Conservation (phyloP, 805 yeast genomes). For the Saturnispora silvae region DNA sequence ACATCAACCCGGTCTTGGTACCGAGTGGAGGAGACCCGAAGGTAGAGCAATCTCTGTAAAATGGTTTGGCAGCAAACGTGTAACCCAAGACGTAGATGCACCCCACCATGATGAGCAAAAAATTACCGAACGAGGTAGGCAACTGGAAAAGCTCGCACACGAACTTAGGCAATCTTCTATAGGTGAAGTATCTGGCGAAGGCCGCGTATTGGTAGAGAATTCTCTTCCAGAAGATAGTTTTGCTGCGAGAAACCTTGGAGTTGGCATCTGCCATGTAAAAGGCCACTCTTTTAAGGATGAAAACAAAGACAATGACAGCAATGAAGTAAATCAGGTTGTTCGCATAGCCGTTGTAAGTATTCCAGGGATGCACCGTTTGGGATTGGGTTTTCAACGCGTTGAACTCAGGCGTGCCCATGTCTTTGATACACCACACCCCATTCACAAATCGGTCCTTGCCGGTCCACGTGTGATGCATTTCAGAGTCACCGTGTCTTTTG, state of each 20-base stretch:
- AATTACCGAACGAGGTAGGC: conserved; percentile 28
- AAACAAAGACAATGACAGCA: conserved; percentile 27
- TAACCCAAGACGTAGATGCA: conserved; percentile 26
- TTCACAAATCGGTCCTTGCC: conserved; percentile 8
- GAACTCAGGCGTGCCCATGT: conserved; percentile 18
- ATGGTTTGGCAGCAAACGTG: conserved; percentile 35
- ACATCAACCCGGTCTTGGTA: conserved; percentile 41
- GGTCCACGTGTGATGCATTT: conserved; percentile 1
- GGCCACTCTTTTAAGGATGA: conserved; percentile 23
- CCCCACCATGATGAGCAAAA: conserved; percentile 25
- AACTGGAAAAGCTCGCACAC: conserved; percentile 29
- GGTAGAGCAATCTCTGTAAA: conserved; percentile 41
- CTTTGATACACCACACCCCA: conserved; percentile 15
- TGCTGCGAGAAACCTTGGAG: conserved; percentile 3
- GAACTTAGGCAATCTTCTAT: conserved; percentile 24
- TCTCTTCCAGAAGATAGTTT: conserved; percentile 1
- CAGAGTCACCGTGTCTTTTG: not conserved
- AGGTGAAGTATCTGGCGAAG: conserved; percentile 23
- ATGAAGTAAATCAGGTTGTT: conserved; percentile 32
- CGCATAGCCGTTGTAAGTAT: conserved; percentile 28
- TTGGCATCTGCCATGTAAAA: conserved; percentile 15
- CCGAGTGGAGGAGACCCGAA: conserved; percentile 54
- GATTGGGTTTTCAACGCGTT: conserved; percentile 16
- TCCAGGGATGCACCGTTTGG: conserved; percentile 23
- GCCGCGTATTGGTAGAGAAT: conserved; percentile 20